Percentiles rank a stretch among this genome's conserved stretches.
Conservation (phyloP, 75 land plant genomes). For the Ceratopteris richardii region DNA sequence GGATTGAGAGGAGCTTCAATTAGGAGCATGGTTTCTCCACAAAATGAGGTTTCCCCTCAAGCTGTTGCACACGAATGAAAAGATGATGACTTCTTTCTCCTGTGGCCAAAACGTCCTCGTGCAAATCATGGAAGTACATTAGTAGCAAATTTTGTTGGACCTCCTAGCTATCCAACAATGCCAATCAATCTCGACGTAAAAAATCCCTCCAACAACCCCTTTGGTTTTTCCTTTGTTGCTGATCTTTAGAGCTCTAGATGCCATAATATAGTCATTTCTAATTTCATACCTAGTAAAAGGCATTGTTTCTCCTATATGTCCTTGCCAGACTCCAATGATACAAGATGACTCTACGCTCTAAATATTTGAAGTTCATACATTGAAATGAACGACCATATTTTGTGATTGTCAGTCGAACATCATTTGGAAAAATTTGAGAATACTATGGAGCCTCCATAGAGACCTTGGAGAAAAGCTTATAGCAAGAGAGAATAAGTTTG, state of each 20-base stretch:
- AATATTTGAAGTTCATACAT: too few relatives aligned
- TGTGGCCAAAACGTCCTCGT: constrained; percentile 84
- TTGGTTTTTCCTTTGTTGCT: constrained; percentile 84
- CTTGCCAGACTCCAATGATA: background rate
- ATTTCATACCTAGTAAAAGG: constrained; percentile 76
- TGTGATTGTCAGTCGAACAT: too few relatives aligned
- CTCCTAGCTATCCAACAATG: constrained; percentile 91
- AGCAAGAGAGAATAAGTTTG: too few relatives aligned
- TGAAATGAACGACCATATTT: too few relatives aligned
- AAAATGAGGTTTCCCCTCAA: constrained; percentile 74
- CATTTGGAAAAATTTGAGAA: too few relatives aligned
- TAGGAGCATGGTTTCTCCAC: constrained; percentile 62
- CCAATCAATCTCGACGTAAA: constrained; percentile 96
- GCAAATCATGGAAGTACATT: constrained; percentile 85
- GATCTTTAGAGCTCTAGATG: constrained; percentile 78
- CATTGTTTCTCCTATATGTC: constrained; percentile 25
- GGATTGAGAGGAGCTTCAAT: constrained; percentile 26
- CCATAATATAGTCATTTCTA: constrained; percentile 75
- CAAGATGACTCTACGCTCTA: background rate
- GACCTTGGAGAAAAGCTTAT: too few relatives aligned
- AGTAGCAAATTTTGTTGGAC: constrained; percentile 96
- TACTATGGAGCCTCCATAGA: too few relatives aligned
- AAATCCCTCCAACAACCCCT: constrained; percentile 81
- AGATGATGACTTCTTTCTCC: constrained; percentile 82
- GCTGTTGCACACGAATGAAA: constrained; percentile 72